Base-by-base conservation (phyloP, 1,139 yeast genomes). In the Debaryomyces psychrophilus region DNA sequence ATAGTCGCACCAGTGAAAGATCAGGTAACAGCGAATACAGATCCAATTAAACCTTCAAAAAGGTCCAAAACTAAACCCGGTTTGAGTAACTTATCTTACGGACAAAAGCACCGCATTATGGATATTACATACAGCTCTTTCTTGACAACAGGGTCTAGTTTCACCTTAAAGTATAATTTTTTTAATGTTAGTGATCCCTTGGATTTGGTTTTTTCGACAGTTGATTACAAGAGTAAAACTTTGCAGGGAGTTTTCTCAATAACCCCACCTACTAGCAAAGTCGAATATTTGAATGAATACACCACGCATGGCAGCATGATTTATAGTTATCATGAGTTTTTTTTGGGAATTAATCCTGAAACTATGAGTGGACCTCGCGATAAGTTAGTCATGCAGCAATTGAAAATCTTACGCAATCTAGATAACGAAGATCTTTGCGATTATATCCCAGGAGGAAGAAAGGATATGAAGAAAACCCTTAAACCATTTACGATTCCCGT, bases 41-140 rank as follows among this genome's bases (percentile, higher is more conserved):
- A 15, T 17, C 8, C 20, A 7, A n/a, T 36, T 8, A 2, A 31
- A 31, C 8, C 18, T 31, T 17, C 9, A 18, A 20, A 18, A 23
- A 26, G 23, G 35, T n/a, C 17, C 28, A 37, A 33, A 28, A 12
- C 45, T 7, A 40, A 43, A 26, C 5, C 27, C 28, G 53, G 56
- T 23, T 48, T 47, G 8, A 35, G 20, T 45, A 36, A 20, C 17
- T 36, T 50, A 31, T 43, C 55, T 2, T 31, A 44, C 5, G 44
- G 43, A 5, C 60, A 60, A 41, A 62, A 57, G 40, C 58, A 59
- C 22, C 48, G 47, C 3, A 60, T 67, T 5, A 50, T 65, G 45
- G 55, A 58, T 45, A 58, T 61, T n/a, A 45, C 49, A 31, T 52
- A 39, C 27, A 51, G 49, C 22, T 56, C 61, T 4, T 52, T 43